Evolutionary conservation across 192 early-diverging fungal species (phyloP).

Genomic region (Coemansia sp.): DNA sequence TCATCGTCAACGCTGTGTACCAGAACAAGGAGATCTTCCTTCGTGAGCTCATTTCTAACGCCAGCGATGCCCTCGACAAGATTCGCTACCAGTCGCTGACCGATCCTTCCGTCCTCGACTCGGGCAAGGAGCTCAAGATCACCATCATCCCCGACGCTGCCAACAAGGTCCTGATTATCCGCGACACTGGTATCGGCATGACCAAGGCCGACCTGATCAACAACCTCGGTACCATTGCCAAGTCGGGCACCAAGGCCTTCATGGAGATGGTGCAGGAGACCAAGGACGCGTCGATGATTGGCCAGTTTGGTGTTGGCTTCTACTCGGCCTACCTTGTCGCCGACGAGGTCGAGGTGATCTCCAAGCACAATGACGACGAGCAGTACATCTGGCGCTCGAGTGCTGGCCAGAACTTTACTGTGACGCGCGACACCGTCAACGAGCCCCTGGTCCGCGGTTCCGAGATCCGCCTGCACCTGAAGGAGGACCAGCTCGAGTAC

Average conservation of each 20-base stretch:
- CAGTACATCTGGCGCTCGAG: slow-evolving; percentile 96
- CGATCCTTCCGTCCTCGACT: slow-evolving; percentile 83
- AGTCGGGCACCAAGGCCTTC: slow-evolving; percentile 99
- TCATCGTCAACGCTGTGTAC: slow-evolving; percentile 99
- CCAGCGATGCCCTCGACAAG: slow-evolving; percentile 96
- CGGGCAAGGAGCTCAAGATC: slow-evolving; percentile 93
- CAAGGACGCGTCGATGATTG: slow-evolving; percentile 99
- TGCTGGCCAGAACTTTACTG: slow-evolving; percentile 88
- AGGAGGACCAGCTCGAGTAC: slow-evolving; percentile 98
- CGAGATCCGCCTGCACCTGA: slow-evolving; percentile 93
- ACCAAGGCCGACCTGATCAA: slow-evolving; percentile 64
- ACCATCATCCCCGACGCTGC: slow-evolving; percentile 85
- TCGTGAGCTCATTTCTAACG: slow-evolving; percentile 94
- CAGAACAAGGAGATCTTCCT: slow-evolving; percentile 98
- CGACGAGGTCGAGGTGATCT: slow-evolving; percentile 91
- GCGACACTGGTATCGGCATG: slow-evolving; percentile 84
- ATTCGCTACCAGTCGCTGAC: slow-evolving; percentile 95
- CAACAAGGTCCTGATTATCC: slow-evolving; percentile 84
- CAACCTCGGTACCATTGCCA: slow-evolving; percentile 98
- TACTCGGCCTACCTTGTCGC: slow-evolving; percentile 99
- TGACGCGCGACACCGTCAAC: slow-evolving; percentile 90
- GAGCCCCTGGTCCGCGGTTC: slow-evolving; percentile 91
- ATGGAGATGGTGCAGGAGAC: slow-evolving; percentile 96
- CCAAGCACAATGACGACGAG: slow-evolving; percentile 89
- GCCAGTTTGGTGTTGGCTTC: slow-evolving; percentile 99